These are phyloP conservation scores for Heliamphora exappendiculata DNA, from an alignment of 148 eudicot species.

Conservation along the genomic window DNA sequence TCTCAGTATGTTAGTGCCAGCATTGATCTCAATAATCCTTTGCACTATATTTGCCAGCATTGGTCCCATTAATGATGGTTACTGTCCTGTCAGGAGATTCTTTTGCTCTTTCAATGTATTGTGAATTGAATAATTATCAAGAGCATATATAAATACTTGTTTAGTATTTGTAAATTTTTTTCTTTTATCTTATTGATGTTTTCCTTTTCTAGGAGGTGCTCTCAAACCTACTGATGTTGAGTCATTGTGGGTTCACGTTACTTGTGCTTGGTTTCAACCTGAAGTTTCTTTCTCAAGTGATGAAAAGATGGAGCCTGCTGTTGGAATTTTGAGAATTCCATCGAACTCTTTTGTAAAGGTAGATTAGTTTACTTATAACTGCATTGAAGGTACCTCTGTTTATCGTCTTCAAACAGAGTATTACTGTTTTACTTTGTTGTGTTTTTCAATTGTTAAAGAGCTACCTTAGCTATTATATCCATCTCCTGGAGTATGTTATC, in stretches of 20 bases:
- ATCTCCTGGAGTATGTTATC: not conserved
- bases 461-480: not conserved
- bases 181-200: not conserved
- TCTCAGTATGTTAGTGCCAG: not conserved
- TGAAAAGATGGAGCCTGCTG: conserved; percentile 98
- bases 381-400: not conserved
- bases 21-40: not conserved
- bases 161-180: not conserved
- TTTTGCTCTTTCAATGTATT: not conserved
- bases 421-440: not conserved
- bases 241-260: conserved; percentile 92
- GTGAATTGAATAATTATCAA: not conserved
- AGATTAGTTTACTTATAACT: conserved; percentile 3
- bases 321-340: conserved; percentile 92
- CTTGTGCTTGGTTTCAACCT: conserved; percentile 99
- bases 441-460: not conserved
- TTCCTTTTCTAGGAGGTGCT: conserved; percentile 67
- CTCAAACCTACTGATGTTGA: conserved; percentile 87
- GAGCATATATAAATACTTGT: not conserved
- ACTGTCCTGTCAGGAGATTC: not conserved
- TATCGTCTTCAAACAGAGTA: not conserved
- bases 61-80: not conserved
- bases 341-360: conserved; percentile 93
- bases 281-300: conserved; percentile 92
- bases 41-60: not conserved